Evolutionary conservation across 768 basidiomycete genomes (phyloP).

Genomic region (Suillus bovinus): DNA sequence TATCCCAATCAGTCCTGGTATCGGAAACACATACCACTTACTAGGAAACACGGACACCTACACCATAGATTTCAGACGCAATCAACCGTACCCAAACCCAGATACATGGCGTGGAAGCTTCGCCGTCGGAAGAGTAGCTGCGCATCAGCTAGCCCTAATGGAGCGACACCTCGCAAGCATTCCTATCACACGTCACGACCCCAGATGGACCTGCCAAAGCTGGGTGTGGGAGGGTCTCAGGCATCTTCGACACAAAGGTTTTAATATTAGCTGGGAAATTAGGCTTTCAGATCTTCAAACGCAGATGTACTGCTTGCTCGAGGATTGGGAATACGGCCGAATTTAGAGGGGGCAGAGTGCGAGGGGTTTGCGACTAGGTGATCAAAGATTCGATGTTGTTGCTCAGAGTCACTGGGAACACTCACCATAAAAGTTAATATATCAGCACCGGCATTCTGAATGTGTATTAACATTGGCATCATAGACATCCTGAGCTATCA

Average conservation of each 20-base stretch:
- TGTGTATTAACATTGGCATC: neutral
- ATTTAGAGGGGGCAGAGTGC: neutral
- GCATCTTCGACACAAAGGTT: constrained; percentile 7
- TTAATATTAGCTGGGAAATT: constrained; percentile 19
- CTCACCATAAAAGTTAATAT: neutral
- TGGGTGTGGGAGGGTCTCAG: constrained; percentile 30
- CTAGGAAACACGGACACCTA: constrained; percentile 27
- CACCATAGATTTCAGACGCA: constrained; percentile 16
- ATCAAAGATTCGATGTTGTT: neutral
- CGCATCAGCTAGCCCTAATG: constrained; percentile 17
- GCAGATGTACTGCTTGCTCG: constrained; percentile 27
- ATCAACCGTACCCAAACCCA: constrained; percentile 9
- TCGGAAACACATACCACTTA: constrained; percentile 30
- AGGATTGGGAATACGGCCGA: constrained; percentile 26
- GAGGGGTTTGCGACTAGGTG: neutral
- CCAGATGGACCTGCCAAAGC: constrained; percentile 27
- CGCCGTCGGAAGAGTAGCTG: constrained; percentile 25
- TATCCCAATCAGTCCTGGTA: constrained; percentile 20
- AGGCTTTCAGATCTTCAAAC: constrained; percentile 20
- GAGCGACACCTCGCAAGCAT: constrained; percentile 15
- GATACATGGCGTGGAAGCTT: constrained; percentile 27
- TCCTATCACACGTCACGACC: constrained; percentile 21
- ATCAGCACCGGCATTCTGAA: neutral
- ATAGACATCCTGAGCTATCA: too few species aligned
- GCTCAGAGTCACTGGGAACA: neutral